Conservation (phyloP, 257 asterid species). For the Solanum bulbocastanum region DNA sequence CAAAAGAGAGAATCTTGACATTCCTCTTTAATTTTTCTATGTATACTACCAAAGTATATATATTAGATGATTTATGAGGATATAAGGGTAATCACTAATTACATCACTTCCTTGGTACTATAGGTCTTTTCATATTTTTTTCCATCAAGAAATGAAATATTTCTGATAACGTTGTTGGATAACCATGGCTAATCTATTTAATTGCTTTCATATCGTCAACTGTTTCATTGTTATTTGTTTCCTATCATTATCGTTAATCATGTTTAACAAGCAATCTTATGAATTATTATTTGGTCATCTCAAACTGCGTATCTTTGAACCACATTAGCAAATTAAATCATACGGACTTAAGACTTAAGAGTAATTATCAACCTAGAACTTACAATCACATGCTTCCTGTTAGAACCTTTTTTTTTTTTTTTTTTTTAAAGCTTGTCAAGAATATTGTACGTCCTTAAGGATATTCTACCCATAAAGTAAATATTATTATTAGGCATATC, state of each 20-base stretch:
- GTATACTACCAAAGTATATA: not conserved
- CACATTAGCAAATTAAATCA: not conserved
- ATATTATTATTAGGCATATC: not conserved
- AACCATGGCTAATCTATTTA: not conserved
- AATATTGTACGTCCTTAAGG: not conserved
- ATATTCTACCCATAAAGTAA: not conserved
- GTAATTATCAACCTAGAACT: not conserved
- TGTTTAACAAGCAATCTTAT: not conserved
- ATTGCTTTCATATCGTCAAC: not conserved
- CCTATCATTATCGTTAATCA: not conserved
- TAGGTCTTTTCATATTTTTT: not conserved
- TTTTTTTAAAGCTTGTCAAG: not conserved
- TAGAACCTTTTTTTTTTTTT: too few relatives aligned
- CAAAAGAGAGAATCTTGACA: not conserved
- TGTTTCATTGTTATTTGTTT: not conserved
- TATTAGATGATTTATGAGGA: not conserved
- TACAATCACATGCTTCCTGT: not conserved
- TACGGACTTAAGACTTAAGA: not conserved
- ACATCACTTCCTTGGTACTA: not conserved
- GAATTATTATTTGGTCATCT: not conserved
- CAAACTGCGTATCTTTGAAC: not conserved
- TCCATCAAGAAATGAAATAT: too few relatives aligned
- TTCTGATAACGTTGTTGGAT: not conserved
- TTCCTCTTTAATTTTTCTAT: not conserved
- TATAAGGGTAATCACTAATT: too few relatives aligned